phyloP scores from a whole-genome alignment of 768 basidiomycete genomes.

The Collybia mongolica region DNA sequence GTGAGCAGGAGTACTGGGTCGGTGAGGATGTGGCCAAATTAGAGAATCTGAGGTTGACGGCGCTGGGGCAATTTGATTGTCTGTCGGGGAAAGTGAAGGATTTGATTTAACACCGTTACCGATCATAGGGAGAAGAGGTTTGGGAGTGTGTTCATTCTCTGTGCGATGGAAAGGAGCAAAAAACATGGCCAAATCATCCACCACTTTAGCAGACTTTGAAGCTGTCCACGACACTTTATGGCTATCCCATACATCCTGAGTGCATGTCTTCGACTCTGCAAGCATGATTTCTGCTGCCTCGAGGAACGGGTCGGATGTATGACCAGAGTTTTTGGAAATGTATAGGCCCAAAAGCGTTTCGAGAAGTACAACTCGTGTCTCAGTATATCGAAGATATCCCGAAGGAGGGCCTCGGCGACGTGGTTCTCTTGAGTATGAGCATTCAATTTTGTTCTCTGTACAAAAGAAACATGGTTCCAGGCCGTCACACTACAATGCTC shows the following conservation, averaged over 20 bases:
- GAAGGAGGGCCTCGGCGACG: conserved; percentile 27
- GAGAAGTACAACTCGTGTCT: conserved; percentile 24
- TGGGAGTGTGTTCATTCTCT: conserved; percentile 15
- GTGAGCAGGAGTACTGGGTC: too few species aligned
- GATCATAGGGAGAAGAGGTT: conserved; percentile 18
- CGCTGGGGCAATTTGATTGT: background rate
- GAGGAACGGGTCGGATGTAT: conserved; percentile 11
- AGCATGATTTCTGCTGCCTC: conserved; percentile 12
- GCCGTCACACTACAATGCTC: conserved; percentile 21
- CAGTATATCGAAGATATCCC: conserved; percentile 26
- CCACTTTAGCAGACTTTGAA: conserved; percentile 16
- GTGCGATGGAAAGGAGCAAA: conserved; percentile 25
- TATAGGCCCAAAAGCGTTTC: conserved; percentile 26
- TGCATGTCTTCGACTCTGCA: conserved; percentile 18
- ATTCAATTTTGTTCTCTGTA: conserved; percentile 24
- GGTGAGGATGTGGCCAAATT: too few species aligned
- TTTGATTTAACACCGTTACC: background rate
- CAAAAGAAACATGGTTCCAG: conserved; percentile 28
- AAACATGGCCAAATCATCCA: conserved; percentile 19
- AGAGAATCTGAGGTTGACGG: background rate
- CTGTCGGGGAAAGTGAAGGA: too few species aligned
- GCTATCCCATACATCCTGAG: conserved; percentile 28
- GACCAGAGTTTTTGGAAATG: conserved; percentile 7
- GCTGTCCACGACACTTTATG: conserved; percentile 22
- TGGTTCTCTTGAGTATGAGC: conserved; percentile 27